Conservation (phyloP, 257 asterid genomes). For the Cinchona pubescens region DNA sequence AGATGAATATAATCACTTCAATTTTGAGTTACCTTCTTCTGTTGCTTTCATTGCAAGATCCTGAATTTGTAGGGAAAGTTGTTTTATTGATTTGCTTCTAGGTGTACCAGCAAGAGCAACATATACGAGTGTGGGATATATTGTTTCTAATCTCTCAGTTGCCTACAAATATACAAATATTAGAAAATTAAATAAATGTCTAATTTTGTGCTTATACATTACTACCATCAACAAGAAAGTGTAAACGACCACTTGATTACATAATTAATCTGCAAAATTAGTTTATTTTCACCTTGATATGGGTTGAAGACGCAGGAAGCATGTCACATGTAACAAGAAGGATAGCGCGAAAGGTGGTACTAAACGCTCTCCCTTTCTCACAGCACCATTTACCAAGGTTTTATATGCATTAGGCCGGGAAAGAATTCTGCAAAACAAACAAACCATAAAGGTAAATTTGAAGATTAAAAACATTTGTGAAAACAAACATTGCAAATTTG, state of each 20-base stretch:
- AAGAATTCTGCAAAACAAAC: constrained; percentile 48
- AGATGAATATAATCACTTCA: no score
- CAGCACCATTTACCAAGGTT: constrained; percentile 59
- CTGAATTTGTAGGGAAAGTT: constrained; percentile 61
- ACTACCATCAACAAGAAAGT: not conserved
- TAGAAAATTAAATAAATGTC: not conserved
- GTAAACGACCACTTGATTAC: not conserved
- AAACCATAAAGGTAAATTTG: not conserved
- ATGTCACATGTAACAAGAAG: constrained; percentile 53
- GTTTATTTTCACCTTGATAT: constrained; percentile 55
- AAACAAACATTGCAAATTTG: not conserved
- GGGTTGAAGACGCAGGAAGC: constrained; percentile 63
- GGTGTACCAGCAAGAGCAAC: constrained; percentile 86
- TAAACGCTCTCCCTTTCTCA: constrained; percentile 73
- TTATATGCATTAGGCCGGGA: constrained; percentile 70
- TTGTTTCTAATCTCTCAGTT: constrained; percentile 74
- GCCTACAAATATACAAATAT: constrained; percentile 39
- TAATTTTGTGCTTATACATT: not conserved
- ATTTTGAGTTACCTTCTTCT: constrained; percentile 50
- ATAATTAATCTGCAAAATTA: not conserved
- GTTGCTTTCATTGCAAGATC: constrained; percentile 52
- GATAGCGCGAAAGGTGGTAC: constrained; percentile 73
- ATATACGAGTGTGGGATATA: constrained; percentile 72
- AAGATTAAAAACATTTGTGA: not conserved
- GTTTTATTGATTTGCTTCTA: constrained; percentile 88